Base-by-base conservation (phyloP, 352 stramenopile species). In the Blastocystis sp. region DNA sequence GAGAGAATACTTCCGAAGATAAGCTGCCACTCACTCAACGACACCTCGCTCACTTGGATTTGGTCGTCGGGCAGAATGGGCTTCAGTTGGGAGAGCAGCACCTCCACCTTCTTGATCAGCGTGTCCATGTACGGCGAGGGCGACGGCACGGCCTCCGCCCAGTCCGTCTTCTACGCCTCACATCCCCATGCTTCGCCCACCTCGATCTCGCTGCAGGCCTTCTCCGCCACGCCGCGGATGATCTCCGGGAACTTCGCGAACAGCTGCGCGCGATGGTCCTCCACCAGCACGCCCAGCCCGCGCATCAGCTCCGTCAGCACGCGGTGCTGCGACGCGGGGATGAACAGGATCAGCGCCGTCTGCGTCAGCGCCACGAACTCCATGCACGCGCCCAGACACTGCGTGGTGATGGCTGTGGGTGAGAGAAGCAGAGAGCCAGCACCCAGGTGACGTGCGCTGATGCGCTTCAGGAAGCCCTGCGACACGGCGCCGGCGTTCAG, bases 161-260 rank as follows among this genome's bases (percentile, higher is more conserved):
- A 79, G 38, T 79, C 52, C 7, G 62, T 64, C 43, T 7, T n/a
- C 69, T 79, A 64, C 5, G 11, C 19, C 43, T 34, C 11, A 62
- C 45, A 79, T 2, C 9, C 28, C 40, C 2, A 38, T 52, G 28
- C 41, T 64, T n/a, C 61, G 11, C 43, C 7, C 19, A 79, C 69
- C 38, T 79, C 69, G 5, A 79, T 28, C 2, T 79, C 45, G 11
- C 28, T 61, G 38, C 69, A 79, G 11, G 28, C 45, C 69, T 79
- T 79, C 38, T 79, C 69, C 14, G 69, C 69, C 10, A 79, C 69
- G 14, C 41, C 11, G 34, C 45, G 38, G 4, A 79, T 79, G n/a
- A 79, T 79, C 52, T 79, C 69, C 9, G 69, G 69, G 40, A 79
- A 61, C 53, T 79, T 79, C 10, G 61, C 28, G 45, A 79, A 79